Base-by-base conservation (phyloP, 345 rosid species). In the Moringa oleifera region DNA sequence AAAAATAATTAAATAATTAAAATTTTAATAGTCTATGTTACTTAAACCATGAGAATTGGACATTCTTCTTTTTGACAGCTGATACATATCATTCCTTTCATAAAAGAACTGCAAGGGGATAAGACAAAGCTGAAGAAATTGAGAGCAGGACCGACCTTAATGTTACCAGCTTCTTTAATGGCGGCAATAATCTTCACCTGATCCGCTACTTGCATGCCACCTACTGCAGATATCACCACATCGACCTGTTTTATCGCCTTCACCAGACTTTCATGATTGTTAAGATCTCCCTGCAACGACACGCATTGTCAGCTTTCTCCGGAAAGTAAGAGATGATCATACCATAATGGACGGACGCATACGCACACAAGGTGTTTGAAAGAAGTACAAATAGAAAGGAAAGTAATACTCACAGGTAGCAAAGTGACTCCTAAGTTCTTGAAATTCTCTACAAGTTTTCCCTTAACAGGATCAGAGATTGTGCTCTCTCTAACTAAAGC, bases 151-250 rank as follows among this genome's bases (percentile, higher is more conserved):
- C 62, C 23, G 31, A 87, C 96, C 95, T 91, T 91, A 11, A 91
- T 71, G 33, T 82, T 89, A 21, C 95, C 98, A 24, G 95, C 95
- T 77, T 89, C 95, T 65, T 87, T 89, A 45, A 89, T 85, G 52
- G 96, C 98, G 2, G 84, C 75, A 21, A 89, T 70, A 75, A 91
- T 87, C 80, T 87, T 91, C 49, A 65, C 79, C 75, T 91, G 96
- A 75, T 87, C 95, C 4, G 75, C 74, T 2, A 87, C 11, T 69
- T 77, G 85, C 76, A 64, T 57, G 17, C 23, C 20, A 10, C 89
- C 90, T 0, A 89, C 78, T 0, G 89, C 64, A 0, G 91, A 89
- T 51, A 92, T 89, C 66, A 92, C 98, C 67, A 89, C 88, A 73
- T 92, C 96, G 23, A 82, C 91, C 18, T 75, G 84, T 77, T 85